Evolutionary conservation across 2,329 filamentous ascomycete species (phyloP).

Genomic region (Colletotrichum eremochloae): DNA sequence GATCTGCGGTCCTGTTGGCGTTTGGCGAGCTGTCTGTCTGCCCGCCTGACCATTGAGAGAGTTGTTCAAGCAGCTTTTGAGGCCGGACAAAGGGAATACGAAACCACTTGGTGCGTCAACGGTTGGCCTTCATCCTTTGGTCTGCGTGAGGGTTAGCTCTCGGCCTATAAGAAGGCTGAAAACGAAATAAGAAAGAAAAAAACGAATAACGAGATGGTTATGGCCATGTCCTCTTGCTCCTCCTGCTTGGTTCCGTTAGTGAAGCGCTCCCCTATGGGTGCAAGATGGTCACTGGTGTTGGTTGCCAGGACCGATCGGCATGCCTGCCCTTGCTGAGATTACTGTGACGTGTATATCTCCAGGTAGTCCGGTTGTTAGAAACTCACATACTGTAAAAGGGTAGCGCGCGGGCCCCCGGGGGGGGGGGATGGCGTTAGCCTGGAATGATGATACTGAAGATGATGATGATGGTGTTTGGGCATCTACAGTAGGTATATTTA

Average conservation of each 20-base stretch:
- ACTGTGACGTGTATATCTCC: neutral
- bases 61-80: neutral
- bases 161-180: constrained; percentile 4
- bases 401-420: no score
- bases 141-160: neutral
- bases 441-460: neutral
- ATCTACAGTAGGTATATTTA: neutral
- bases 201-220: neutral
- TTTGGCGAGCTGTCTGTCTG: constrained; percentile 1
- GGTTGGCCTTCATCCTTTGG: neutral
- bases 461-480: neutral
- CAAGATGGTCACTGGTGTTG: neutral
- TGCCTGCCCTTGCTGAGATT: no score
- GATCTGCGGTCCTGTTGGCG: constrained; percentile 1
- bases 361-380: neutral
- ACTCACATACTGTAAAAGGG: neutral
- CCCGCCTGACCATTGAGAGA: constrained; percentile 15
- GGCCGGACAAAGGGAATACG: constrained; percentile 12
- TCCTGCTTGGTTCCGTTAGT: neutral
- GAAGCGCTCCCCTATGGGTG: neutral
- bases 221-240: neutral
- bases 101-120: neutral
- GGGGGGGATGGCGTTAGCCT: neutral
- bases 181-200: neutral
- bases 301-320: neutral